phyloP scores from a whole-genome alignment of 805 yeast genomes.

The Debaryomyces castellii region DNA sequence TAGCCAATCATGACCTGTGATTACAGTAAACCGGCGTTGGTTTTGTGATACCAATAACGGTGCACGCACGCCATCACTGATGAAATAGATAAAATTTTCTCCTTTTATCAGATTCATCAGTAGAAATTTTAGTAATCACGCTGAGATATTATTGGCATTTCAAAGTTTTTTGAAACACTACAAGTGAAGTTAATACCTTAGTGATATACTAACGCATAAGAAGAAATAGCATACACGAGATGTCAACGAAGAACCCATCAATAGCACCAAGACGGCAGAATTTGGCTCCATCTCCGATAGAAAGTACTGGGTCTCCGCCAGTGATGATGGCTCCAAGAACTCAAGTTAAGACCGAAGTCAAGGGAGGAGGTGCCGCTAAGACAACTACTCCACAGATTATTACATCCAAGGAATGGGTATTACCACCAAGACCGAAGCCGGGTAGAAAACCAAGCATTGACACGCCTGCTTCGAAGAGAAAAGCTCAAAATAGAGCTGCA shows the following conservation, averaged over 20 bases:
- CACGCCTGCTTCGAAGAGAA: constrained; percentile 80
- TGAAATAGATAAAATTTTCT: constrained; percentile 30
- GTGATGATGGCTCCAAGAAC: constrained; percentile 10
- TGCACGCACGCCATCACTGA: constrained; percentile 12
- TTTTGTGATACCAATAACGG: neutral
- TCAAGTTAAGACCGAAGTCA: neutral
- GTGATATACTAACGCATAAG: neutral
- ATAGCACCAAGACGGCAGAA: constrained; percentile 18
- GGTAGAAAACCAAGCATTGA: constrained; percentile 67
- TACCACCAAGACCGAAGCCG: constrained; percentile 64
- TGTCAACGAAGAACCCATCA: constrained; percentile 16
- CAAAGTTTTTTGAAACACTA: neutral
- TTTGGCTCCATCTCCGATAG: constrained; percentile 17
- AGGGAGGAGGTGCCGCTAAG: neutral
- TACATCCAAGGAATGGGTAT: constrained; percentile 58
- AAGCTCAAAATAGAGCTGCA: constrained; percentile 93
- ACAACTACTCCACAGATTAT: constrained; percentile 44
- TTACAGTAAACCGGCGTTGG: neutral
- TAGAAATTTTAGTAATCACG: neutral
- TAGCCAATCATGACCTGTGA: constrained; percentile 1
- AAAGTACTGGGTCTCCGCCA: constrained; percentile 9
- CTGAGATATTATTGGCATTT: neutral
- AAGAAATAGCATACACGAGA: neutral
- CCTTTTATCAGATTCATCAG: constrained; percentile 8
- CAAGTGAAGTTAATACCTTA: neutral